Percentiles rank a stretch among this genome's conserved stretches.
Conservation (phyloP, 2,329 filamentous ascomycete genomes). For the Ophiocordyceps camponoti-saundersi region DNA sequence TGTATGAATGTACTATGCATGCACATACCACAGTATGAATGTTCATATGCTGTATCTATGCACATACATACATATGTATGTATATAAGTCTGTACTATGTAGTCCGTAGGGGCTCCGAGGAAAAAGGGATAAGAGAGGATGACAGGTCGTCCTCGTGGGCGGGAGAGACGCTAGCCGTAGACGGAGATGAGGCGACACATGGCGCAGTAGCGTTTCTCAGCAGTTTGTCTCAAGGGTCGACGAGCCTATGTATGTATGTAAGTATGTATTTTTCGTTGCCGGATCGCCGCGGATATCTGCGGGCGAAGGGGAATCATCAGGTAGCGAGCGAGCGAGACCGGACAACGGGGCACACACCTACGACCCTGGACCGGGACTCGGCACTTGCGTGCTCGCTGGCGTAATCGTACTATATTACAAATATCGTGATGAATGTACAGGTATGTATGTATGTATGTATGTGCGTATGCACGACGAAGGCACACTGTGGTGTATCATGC, state of each 20-base stretch:
- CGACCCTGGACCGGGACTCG: background rate
- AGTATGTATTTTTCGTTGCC: background rate
- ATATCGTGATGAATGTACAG: background rate
- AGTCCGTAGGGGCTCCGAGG: background rate
- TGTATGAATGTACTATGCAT: too few species aligned
- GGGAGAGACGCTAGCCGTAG: slow-evolving; percentile 4
- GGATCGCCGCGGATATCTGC: background rate
- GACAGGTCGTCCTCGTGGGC: background rate
- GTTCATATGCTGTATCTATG: too few species aligned
- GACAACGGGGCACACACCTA: too few species aligned
- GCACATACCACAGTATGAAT: too few species aligned
- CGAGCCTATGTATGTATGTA: background rate
- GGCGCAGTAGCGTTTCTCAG: slow-evolving; percentile 2
- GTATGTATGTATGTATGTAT: background rate
- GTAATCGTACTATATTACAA: background rate
- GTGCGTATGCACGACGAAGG: background rate
- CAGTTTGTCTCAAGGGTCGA: background rate
- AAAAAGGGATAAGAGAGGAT: background rate
- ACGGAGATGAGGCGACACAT: slow-evolving; percentile 5
- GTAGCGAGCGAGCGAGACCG: background rate
- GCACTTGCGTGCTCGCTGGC: too few species aligned
- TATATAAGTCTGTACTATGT: too few species aligned
- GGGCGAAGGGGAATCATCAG: background rate
- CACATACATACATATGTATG: too few species aligned
- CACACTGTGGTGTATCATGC: too few species aligned